phyloP scores from a whole-genome alignment of 2,329 filamentous ascomycete genomes.

The Diaporthe sp. region DNA sequence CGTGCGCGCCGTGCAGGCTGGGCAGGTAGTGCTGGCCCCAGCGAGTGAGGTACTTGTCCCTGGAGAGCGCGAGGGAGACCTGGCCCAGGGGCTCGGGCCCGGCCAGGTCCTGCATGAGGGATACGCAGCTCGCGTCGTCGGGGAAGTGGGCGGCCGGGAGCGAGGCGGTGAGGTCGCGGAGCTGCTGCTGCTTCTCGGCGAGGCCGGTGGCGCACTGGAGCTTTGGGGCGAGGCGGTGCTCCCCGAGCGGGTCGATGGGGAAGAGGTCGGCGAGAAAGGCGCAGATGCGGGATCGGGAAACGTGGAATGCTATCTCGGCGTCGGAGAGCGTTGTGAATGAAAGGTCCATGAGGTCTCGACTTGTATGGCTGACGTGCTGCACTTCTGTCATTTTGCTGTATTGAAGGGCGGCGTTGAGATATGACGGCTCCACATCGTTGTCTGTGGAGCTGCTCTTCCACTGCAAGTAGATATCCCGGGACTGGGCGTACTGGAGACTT shows the following conservation, averaged over 20 bases:
- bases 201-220: slow-evolving; percentile 23
- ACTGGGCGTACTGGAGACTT: slow-evolving; percentile 73
- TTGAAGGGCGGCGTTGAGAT: slow-evolving; percentile 53
- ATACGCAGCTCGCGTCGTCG: slow-evolving; percentile 57
- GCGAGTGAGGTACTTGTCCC: slow-evolving; percentile 55
- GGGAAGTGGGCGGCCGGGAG: slow-evolving; percentile 53
- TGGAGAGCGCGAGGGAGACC: slow-evolving; percentile 62
- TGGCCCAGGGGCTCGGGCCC: slow-evolving; percentile 62
- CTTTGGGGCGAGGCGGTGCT: slow-evolving; percentile 50
- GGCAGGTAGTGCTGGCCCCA: slow-evolving; percentile 74
- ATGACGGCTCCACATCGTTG: slow-evolving; percentile 37
- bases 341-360: slow-evolving; percentile 43
- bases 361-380: slow-evolving; percentile 19
- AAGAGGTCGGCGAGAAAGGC: slow-evolving; percentile 63
- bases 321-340: slow-evolving; percentile 46
- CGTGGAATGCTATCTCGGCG: slow-evolving; percentile 63
- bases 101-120: slow-evolving; percentile 64
- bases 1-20: slow-evolving; percentile 69
- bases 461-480: slow-evolving; percentile 67
- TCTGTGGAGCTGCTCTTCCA: slow-evolving; percentile 47
- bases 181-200: slow-evolving; percentile 41
- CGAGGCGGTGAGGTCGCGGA: slow-evolving; percentile 51
- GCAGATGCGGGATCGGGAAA: slow-evolving; percentile 65
- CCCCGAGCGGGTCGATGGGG: slow-evolving; percentile 52
- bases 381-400: slow-evolving; percentile 51